Base-by-base conservation (phyloP, 1,284 basidiomycete genomes). In the Ustilago lituana region DNA sequence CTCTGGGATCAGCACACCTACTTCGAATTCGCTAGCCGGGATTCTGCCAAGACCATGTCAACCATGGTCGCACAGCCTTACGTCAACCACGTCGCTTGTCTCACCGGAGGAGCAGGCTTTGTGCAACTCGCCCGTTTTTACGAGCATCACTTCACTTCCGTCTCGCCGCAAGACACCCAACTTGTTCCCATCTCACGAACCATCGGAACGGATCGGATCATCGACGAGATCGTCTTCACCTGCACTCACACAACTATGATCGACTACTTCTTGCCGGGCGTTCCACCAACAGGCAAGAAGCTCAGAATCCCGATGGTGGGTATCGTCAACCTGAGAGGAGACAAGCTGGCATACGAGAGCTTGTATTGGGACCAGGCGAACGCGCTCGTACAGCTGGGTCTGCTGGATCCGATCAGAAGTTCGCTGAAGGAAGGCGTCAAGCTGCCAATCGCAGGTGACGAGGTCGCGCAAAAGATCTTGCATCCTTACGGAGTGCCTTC, bases 281-380 rank as follows among this genome's bases (percentile, higher is more conserved):
- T 66, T 0, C 56, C 56, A 11, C 63, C 63, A 4, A 66, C 63
- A 1, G 48, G 56, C 12, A 51, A 50, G 27, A 55, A 43, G 44
- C 23, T 66, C 14, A 12, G 57, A 0, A 66, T 60, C 22, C 63
- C 63, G 5, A 66, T 66, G 56, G 63, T 66, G 1, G 63, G 63
- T 7, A 59, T 66, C 23, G 63, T 66, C 38, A 66, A 66, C 15
- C 29, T 66, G n/a, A 44, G 63, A 22, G 63, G 63, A 6, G 56
- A 66, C 35, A 66, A 66, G 36, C n/a, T 66, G 23, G 63, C 63
- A 0, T 66, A 60, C 44, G 63, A 60, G 23, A 66, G 57, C 12
- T 27, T 66, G 15, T 66, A 66, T n/a, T 66, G 63, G 57, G 63
- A 66, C 23, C 63, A 66, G 14, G 52, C 56, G 4, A 66, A 66